Percentiles rank a stretch among this genome's conserved stretches.
Conservation (phyloP, 2,329 filamentous ascomycete genomes). For the Sporothrix euskadiensis region DNA sequence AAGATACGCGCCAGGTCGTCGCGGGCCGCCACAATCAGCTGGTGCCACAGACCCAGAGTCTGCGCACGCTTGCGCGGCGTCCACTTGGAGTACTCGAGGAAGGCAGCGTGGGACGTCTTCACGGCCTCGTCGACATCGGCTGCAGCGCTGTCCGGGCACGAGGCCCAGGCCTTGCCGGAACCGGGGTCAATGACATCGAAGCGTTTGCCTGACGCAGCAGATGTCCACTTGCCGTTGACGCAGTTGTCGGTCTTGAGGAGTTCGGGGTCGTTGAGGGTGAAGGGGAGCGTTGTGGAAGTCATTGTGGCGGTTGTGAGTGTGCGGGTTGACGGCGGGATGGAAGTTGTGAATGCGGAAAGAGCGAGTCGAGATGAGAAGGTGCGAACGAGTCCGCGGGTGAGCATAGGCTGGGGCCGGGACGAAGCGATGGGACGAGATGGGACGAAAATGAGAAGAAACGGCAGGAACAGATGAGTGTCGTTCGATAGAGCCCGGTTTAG, state of each 20-base stretch:
- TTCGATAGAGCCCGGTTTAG: slow-evolving; percentile 3
- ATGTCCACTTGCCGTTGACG: slow-evolving; percentile 50
- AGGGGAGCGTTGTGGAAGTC: slow-evolving; percentile 37
- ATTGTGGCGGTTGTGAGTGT: not conserved
- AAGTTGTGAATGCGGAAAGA: not conserved
- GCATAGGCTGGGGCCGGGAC: not conserved
- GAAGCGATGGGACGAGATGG: not conserved
- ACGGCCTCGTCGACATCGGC: slow-evolving; percentile 45
- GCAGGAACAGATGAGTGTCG: not conserved
- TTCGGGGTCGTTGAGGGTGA: slow-evolving; percentile 49
- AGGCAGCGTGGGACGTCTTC: slow-evolving; percentile 41
- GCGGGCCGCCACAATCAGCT: slow-evolving; percentile 41
- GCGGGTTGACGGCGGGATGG: not conserved
- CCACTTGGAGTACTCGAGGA: slow-evolving; percentile 43
- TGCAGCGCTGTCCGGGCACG: slow-evolving; percentile 50
- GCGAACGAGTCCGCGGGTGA: not conserved
- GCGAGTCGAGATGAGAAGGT: not conserved
- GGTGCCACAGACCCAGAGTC: slow-evolving; percentile 43
- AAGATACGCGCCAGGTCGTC: slow-evolving; percentile 45
- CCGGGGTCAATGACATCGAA: slow-evolving; percentile 58
- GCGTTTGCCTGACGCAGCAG: slow-evolving; percentile 48
- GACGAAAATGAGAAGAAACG: not conserved
- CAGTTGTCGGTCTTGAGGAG: slow-evolving; percentile 53
- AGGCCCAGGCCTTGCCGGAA: slow-evolving; percentile 51
- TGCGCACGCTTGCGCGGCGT: slow-evolving; percentile 42